Conservation (phyloP, 192 early-diverging fungal genomes). For the Backusella psychrophila region DNA sequence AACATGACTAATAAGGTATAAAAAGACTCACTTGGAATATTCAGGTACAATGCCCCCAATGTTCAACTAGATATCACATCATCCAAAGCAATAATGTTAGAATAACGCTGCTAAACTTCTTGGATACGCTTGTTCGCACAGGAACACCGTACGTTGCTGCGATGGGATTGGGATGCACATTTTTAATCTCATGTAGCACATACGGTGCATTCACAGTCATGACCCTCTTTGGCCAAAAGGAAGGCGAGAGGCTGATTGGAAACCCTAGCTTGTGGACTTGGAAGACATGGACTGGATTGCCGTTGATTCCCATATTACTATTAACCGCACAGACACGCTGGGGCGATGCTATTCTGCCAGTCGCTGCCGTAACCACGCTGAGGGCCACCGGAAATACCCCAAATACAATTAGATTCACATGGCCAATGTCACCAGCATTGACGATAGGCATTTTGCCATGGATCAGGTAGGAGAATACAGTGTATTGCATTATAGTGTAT, state of each 20-base stretch:
- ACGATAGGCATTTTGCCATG: slow-evolving; percentile 61
- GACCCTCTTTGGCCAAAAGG: slow-evolving; percentile 61
- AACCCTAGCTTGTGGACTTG: slow-evolving; percentile 57
- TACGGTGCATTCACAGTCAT: slow-evolving; percentile 72
- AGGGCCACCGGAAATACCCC: slow-evolving; percentile 32
- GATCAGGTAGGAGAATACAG: slow-evolving; percentile 33
- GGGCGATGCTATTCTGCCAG: slow-evolving; percentile 57
- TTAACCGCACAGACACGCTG: slow-evolving; percentile 57
- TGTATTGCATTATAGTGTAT: no score
- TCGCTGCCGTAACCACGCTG: slow-evolving; percentile 55
- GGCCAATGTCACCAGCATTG: slow-evolving; percentile 61
- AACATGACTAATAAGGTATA: not conserved
- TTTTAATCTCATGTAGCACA: slow-evolving; percentile 61
- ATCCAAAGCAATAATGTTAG: slow-evolving; percentile 52
- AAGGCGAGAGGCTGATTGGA: slow-evolving; percentile 58
- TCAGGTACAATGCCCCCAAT: slow-evolving; percentile 72
- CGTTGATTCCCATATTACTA: slow-evolving; percentile 50
- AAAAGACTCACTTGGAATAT: not conserved
- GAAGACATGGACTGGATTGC: slow-evolving; percentile 58
- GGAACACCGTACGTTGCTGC: slow-evolving; percentile 63
- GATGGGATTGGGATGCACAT: slow-evolving; percentile 56
- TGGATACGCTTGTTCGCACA: slow-evolving; percentile 56
- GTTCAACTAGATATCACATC: slow-evolving; percentile 63
- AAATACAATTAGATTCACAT: slow-evolving; percentile 42
- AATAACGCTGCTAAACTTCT: slow-evolving; percentile 46